Evolutionary conservation across 306 rosid species (phyloP).

Genomic region (Cucurbita moschata): DNA sequence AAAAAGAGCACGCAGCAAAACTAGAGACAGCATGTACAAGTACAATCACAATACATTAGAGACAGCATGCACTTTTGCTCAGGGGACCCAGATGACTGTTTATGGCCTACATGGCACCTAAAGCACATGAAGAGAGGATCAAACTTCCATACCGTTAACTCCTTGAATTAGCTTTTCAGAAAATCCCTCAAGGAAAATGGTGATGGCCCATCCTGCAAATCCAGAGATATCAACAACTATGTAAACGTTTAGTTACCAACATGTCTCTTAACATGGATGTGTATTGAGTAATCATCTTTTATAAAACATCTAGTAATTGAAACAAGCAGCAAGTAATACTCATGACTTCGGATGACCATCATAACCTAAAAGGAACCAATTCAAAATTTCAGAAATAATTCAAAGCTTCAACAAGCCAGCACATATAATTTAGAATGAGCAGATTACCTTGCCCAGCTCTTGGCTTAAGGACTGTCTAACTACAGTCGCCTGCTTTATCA

Average conservation of each 20-base stretch:
- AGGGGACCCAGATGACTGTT: not conserved
- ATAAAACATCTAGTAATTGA: not conserved
- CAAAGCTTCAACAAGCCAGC: not conserved
- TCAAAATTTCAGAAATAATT: not conserved
- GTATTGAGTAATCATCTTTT: not conserved
- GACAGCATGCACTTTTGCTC: not conserved
- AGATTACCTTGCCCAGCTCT: constrained; percentile 55
- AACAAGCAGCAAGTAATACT: not conserved
- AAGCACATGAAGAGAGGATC: not conserved
- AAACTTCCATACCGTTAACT: constrained; percentile 14
- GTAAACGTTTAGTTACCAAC: not conserved
- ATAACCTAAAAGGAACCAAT: not conserved
- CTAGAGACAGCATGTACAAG: constrained; percentile 3
- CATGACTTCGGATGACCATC: not conserved
- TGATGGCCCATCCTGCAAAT: constrained; percentile 48
- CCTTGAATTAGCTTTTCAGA: constrained; percentile 38
- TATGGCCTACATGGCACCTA: not conserved
- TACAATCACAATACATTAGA: not conserved
- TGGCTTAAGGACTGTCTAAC: constrained; percentile 59
- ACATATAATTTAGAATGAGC: constrained; percentile 1
- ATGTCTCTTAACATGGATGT: not conserved
- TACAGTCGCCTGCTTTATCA: constrained; percentile 63
- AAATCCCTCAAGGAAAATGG: constrained; percentile 62
- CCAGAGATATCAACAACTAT: not conserved
- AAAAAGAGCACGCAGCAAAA: not conserved